phyloP scores from a whole-genome alignment of 2,329 filamentous ascomycete genomes.

The Epichloe festucae region DNA sequence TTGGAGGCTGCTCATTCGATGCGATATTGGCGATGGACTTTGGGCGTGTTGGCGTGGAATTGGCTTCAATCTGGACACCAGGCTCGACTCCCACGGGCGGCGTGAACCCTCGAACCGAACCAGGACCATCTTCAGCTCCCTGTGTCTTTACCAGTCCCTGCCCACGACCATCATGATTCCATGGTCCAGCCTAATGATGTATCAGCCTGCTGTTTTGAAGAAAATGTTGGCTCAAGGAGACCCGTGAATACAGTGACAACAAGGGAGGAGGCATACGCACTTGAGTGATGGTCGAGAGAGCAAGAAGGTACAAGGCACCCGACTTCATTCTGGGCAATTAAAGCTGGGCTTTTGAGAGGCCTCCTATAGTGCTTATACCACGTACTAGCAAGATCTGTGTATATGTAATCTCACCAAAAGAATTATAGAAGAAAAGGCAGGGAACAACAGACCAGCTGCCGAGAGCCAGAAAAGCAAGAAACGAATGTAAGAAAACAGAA shows the following conservation, averaged over 20 bases:
- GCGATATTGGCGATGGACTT: not conserved
- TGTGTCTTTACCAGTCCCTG: not conserved
- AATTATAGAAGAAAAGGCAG: not conserved
- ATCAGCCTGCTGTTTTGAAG: not conserved
- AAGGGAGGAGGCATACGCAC: slow-evolving; percentile 5
- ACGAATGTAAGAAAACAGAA: not conserved
- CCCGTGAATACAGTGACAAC: not conserved
- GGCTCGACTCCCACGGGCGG: not conserved
- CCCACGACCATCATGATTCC: not conserved
- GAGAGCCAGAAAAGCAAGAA: not conserved
- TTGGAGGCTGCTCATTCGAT: not conserved
- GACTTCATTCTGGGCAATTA: slow-evolving; percentile 9
- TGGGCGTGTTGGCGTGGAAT: not conserved
- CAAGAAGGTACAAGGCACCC: slow-evolving; percentile 9
- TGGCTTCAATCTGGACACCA: not conserved
- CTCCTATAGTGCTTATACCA: not conserved
- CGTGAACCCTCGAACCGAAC: not conserved
- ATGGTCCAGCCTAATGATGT: not conserved
- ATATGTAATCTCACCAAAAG: too few relatives aligned
- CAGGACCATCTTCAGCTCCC: not conserved
- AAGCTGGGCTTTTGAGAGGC: not conserved
- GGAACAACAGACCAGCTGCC: slow-evolving; percentile 5
- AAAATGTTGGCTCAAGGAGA: not conserved
- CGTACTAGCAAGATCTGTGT: not conserved
- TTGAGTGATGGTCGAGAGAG: slow-evolving; percentile 9